Conservation (phyloP, 2,329 filamentous ascomycete species). For the Phialophora chinensis region DNA sequence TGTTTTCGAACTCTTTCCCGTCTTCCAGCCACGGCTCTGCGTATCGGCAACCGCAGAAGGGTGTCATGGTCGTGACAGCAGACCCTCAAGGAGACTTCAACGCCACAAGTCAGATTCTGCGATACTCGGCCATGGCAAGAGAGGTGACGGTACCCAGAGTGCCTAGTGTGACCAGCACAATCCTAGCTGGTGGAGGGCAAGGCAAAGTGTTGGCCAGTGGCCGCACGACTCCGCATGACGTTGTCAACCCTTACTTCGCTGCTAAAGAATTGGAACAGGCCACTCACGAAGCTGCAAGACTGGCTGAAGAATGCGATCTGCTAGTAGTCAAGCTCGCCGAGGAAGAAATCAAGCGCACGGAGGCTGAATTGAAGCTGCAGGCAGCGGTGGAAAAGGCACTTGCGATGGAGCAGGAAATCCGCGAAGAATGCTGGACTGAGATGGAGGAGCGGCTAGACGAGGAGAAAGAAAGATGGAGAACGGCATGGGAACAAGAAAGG, state of each 20-base stretch:
- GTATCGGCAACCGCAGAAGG: constrained; percentile 74
- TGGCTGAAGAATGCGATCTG: constrained; percentile 77
- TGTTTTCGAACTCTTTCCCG: constrained; percentile 88
- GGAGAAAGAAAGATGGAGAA: constrained; percentile 82
- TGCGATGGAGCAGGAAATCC: constrained; percentile 79
- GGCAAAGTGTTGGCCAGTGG: constrained; percentile 41
- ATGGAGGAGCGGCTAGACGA: constrained; percentile 78
- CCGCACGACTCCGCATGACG: constrained; percentile 54
- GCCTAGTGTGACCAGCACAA: constrained; percentile 78
- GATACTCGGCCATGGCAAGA: constrained; percentile 89
- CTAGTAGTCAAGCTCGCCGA: constrained; percentile 71
- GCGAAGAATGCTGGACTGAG: constrained; percentile 86
- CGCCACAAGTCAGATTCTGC: constrained; percentile 91
- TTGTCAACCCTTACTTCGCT: constrained; percentile 53
- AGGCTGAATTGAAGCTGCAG: constrained; percentile 74
- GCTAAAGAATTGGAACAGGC: constrained; percentile 81
- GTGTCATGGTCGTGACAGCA: constrained; percentile 94
- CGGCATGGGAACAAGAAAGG: constrained; percentile 74
- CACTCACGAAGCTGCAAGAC: constrained; percentile 78
- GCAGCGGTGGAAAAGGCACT: constrained; percentile 69
- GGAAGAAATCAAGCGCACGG: constrained; percentile 71
- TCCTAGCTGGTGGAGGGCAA: constrained; percentile 50
- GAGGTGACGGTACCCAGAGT: constrained; percentile 91
- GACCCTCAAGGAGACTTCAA: constrained; percentile 95
- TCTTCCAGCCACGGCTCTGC: constrained; percentile 59